Percentiles rank a stretch among this genome's conserved stretches.
Conservation (phyloP, 2,329 filamentous ascomycete genomes). For the Pseudogymnoascus sp. region DNA sequence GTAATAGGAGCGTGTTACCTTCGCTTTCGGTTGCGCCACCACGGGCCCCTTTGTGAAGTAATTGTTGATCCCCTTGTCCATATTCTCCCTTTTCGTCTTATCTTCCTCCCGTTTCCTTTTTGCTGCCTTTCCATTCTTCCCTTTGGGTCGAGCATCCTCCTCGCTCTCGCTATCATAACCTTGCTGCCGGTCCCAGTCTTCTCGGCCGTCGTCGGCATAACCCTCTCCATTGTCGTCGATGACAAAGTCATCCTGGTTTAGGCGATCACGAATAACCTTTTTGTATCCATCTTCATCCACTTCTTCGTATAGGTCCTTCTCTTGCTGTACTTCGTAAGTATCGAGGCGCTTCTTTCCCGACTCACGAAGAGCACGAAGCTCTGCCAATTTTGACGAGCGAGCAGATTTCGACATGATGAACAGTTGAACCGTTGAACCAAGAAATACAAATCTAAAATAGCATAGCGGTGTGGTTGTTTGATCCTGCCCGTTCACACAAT, state of each 20-base stretch:
- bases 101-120: slow-evolving; percentile 88
- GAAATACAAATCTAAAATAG: neutral
- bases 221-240: slow-evolving; percentile 97
- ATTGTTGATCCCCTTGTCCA: slow-evolving; percentile 85
- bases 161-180: slow-evolving; percentile 70
- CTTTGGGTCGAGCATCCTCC: slow-evolving; percentile 44
- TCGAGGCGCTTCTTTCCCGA: slow-evolving; percentile 87
- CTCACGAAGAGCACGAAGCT: slow-evolving; percentile 75
- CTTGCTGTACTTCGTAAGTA: slow-evolving; percentile 77
- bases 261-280: slow-evolving; percentile 78
- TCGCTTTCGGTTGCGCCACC: slow-evolving; percentile 64
- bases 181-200: slow-evolving; percentile 73
- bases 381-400: slow-evolving; percentile 49
- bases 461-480: neutral
- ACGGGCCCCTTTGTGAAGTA: slow-evolving; percentile 78
- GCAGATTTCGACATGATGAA: slow-evolving; percentile 27
- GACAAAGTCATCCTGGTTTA: slow-evolving; percentile 95
- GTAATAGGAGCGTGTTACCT: slow-evolving; percentile 43
- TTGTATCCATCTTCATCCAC: slow-evolving; percentile 97
- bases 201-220: slow-evolving; percentile 91
- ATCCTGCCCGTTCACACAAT: neutral
- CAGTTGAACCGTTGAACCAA: neutral
- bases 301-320: slow-evolving; percentile 82
- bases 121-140: slow-evolving; percentile 51
- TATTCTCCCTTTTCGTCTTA: slow-evolving; percentile 73